Conservation (phyloP, 352 stramenopile genomes). For the Thraustochytrium sp. region DNA sequence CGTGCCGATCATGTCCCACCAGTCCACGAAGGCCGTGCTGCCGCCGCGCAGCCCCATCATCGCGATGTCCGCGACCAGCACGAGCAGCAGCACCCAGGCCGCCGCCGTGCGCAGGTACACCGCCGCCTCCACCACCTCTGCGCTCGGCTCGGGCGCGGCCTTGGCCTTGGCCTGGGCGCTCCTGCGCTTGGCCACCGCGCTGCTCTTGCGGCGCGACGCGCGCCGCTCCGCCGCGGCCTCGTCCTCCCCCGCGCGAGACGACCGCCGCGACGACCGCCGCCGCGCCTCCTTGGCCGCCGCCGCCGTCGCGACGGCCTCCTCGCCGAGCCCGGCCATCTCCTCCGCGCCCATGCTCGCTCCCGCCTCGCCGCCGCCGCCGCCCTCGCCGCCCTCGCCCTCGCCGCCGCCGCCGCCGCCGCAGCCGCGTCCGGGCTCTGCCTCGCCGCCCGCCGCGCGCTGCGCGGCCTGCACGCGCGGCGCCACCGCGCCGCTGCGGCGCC, state of each 20-base stretch:
- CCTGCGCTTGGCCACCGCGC: not conserved
- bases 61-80: not conserved
- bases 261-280: too few relatives aligned
- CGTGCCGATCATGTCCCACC: constrained; percentile 41
- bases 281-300: too few relatives aligned
- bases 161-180: not conserved
- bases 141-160: not conserved
- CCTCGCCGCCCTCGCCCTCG: too few relatives aligned
- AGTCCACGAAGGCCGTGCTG: constrained; percentile 18
- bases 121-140: not conserved
- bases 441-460: too few relatives aligned
- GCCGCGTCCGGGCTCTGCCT: too few relatives aligned
- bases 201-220: not conserved
- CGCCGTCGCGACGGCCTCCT: too few relatives aligned
- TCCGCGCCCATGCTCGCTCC: too few relatives aligned
- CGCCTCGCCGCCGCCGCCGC: too few relatives aligned
- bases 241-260: not conserved
- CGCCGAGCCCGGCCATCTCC: too few relatives aligned
- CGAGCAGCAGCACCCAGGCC: not conserved
- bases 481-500: too few relatives aligned
- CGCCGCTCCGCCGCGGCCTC: not conserved
- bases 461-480: too few relatives aligned
- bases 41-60: not conserved
- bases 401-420: too few relatives aligned
- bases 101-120: not conserved